Evolutionary conservation across 495 filamentous ascomycete genomes (phyloP).

Genomic region (Penicillium bialowiezense): DNA sequence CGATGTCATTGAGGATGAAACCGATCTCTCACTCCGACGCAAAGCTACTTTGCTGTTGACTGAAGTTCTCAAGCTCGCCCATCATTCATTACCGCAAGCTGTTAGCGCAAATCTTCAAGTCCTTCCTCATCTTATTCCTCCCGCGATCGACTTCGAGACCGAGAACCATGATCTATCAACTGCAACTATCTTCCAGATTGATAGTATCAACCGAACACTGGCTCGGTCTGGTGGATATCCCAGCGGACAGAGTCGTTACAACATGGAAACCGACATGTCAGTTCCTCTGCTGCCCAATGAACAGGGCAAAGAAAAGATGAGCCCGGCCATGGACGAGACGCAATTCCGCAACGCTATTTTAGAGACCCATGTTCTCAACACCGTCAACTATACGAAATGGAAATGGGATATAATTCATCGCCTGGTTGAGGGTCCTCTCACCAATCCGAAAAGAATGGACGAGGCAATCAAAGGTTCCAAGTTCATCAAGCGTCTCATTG

Average conservation of each 20-base stretch:
- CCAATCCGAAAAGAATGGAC: slow-evolving; percentile 87
- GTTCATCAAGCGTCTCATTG: slow-evolving; percentile 89
- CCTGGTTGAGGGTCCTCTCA: slow-evolving; percentile 88
- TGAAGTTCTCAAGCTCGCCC: slow-evolving; percentile 84
- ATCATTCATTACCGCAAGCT: slow-evolving; percentile 72
- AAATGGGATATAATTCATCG: slow-evolving; percentile 90
- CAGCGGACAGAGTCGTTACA: slow-evolving; percentile 39
- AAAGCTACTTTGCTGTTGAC: slow-evolving; percentile 89
- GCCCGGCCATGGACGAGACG: slow-evolving; percentile 77
- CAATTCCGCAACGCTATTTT: slow-evolving; percentile 81
- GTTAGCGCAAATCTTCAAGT: slow-evolving; percentile 81
- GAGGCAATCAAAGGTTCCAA: slow-evolving; percentile 94
- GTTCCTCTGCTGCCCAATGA: slow-evolving; percentile 48
- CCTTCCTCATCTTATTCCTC: slow-evolving; percentile 74
- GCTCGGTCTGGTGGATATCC: slow-evolving; percentile 64
- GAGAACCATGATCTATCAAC: slow-evolving; percentile 77
- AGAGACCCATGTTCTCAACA: slow-evolving; percentile 82
- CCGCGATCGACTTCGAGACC: slow-evolving; percentile 66
- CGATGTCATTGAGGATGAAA: slow-evolving; percentile 64
- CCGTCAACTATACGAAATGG: slow-evolving; percentile 89
- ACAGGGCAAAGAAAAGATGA: slow-evolving; percentile 67
- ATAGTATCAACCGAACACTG: slow-evolving; percentile 91
- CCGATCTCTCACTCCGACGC: slow-evolving; percentile 71
- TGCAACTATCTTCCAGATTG: slow-evolving; percentile 91
- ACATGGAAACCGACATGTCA: slow-evolving; percentile 46